Evolutionary conservation across 352 stramenopile genomes (phyloP).

Genomic region (Phytophthora boehmeriae): DNA sequence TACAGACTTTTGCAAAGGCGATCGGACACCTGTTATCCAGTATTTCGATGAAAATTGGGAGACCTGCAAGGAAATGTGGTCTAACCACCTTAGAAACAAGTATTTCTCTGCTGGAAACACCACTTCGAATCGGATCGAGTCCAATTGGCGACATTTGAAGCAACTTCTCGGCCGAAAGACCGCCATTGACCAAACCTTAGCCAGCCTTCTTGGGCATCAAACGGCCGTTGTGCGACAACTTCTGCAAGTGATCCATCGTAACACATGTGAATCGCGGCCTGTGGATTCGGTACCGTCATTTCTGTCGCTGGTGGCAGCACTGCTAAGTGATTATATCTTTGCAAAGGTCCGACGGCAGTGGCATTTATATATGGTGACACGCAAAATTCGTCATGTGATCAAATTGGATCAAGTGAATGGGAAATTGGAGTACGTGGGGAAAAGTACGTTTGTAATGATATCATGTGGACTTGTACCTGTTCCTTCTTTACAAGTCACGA

Average conservation of each 20-base stretch:
- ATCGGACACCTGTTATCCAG: neutral
- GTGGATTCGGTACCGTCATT: no score
- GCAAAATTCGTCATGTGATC: no score
- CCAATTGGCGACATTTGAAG: conserved; percentile 1
- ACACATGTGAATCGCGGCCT: no score
- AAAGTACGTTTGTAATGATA: no score
- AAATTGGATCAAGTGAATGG: no score
- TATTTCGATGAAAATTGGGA: conserved; percentile 10
- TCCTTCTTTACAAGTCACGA: conserved; percentile 7
- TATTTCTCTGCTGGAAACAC: conserved; percentile 1
- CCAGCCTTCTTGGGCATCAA: neutral
- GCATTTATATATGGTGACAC: no score
- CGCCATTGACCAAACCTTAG: neutral
- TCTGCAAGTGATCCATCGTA: no score
- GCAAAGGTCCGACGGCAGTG: no score
- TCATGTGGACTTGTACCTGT: conserved; percentile 5
- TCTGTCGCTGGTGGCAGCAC: no score
- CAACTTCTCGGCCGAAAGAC: neutral
- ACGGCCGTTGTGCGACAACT: no score
- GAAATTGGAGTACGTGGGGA: no score
- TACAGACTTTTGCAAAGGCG: neutral
- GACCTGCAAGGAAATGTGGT: conserved; percentile 4
- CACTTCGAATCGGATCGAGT: neutral
- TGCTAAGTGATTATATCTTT: no score
- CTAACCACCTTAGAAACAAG: neutral